Base-by-base conservation (phyloP, 2,329 filamentous ascomycete species). In the Knufia fluminis region DNA sequence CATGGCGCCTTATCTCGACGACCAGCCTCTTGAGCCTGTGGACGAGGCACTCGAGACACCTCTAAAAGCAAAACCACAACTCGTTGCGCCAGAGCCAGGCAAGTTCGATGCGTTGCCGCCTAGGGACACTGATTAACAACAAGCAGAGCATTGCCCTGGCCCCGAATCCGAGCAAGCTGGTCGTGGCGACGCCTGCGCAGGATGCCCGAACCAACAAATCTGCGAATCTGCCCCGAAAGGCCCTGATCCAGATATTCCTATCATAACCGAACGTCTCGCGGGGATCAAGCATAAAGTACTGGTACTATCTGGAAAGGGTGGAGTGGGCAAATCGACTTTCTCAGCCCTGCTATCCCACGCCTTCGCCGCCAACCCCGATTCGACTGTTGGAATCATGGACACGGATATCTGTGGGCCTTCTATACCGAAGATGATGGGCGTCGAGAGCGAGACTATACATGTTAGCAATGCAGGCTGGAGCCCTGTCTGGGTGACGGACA, bases 401-500 rank as follows among this genome's bases (percentile, higher is more conserved):
- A 94, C 92, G 4, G 92, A 98, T 67, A 95, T 98, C 54, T 96
- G 89, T 69, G 92, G 92, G 0, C 92, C 92, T 0, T 88, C 82
- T 56, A 96, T 98, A 61, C 92, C 92, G 17, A 96, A 96, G 71
- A 97, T 98, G 91, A 90, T 98, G 83, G 92, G 92, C 28, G 91
- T 45, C n/a, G 57, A 59, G 41, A 55, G 43, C n/a, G 91, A 98
- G 70, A 94, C 86, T 1, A 92, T 98, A 46, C 92, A 98, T 65
- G 81, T 95, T 47, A 92, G 83, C 63, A 84, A 80, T 47, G 80
- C 83, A 1, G 92, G 92, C 1, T 96, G 90, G 92, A 88, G 85
- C 62, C 92, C 92, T 0, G 91, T 97, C 12, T 97, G 90, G 86
- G 90, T 95, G 14, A 79, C 83, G 60, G 92, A 97, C 60, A 98